Evolutionary conservation across 768 basidiomycete genomes (phyloP).

Genomic region (Stropharia rugosoannulata): DNA sequence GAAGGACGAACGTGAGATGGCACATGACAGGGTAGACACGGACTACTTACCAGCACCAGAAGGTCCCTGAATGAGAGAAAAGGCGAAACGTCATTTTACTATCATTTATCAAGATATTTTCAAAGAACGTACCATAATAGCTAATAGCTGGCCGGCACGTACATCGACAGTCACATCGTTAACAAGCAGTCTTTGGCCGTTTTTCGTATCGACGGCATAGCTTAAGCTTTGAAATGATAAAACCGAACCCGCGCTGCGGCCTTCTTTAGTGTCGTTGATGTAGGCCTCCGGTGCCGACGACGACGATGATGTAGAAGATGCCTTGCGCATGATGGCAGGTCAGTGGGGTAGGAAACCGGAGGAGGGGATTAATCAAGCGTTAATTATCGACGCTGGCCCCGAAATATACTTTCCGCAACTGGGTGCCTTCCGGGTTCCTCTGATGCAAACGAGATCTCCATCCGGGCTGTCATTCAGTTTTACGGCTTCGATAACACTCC

Average conservation of each 20-base stretch:
- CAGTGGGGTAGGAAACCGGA: too few relatives aligned
- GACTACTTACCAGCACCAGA: slow-evolving; percentile 39
- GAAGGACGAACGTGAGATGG: not conserved
- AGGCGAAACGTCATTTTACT: not conserved
- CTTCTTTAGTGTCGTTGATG: not conserved
- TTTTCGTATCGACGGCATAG: slow-evolving; percentile 26
- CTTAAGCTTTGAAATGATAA: slow-evolving; percentile 33
- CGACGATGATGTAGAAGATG: not conserved
- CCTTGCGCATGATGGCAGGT: not conserved
- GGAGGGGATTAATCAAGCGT: too few relatives aligned
- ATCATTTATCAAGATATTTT: not conserved
- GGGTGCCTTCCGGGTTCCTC: too few relatives aligned
- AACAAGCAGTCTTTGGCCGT: slow-evolving; percentile 28
- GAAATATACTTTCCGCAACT: too few relatives aligned
- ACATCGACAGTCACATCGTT: slow-evolving; percentile 40
- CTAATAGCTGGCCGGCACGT: slow-evolving; percentile 37
- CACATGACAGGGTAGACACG: not conserved
- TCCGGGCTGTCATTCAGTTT: too few relatives aligned
- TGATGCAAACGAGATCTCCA: too few relatives aligned
- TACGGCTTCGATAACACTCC: too few relatives aligned
- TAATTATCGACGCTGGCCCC: too few relatives aligned
- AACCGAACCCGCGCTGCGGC: slow-evolving; percentile 18
- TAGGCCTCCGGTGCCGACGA: not conserved
- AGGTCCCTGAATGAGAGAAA: slow-evolving; percentile 30
- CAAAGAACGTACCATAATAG: slow-evolving; percentile 36